Conservation (phyloP, 1,284 basidiomycete genomes). For the Austropuccinia psidii region DNA sequence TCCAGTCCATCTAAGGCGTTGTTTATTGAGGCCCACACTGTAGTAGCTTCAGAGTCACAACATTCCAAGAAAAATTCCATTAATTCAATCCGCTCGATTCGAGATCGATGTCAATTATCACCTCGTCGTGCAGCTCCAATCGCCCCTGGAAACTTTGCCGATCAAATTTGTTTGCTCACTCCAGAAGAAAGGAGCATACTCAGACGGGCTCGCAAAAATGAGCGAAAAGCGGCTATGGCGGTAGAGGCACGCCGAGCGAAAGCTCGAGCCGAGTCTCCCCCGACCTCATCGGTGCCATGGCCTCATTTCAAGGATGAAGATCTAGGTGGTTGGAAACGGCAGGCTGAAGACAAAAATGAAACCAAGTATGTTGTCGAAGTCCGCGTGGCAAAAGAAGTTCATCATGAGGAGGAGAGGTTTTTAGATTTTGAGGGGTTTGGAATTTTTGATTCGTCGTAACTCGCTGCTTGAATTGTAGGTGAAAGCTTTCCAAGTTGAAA, state of each 20-base stretch:
- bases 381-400: conserved; percentile 4
- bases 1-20: neutral
- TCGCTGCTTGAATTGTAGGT: too few species aligned
- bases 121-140: neutral
- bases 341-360: neutral
- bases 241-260: conserved; percentile 7
- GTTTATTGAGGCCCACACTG: neutral
- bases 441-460: conserved; percentile 23
- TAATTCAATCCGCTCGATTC: neutral
- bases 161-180: conserved; percentile 30
- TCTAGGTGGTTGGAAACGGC: neutral
- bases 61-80: conserved; percentile 11
- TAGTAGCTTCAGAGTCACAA: neutral
- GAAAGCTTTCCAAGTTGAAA: too few species aligned
- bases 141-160: neutral
- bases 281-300: neutral
- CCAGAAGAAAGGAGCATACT: conserved; percentile 18
- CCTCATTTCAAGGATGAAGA: neutral
- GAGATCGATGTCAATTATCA: conserved; percentile 1
- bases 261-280: neutral
- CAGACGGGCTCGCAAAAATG: conserved; percentile 19
- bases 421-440: conserved; percentile 33
- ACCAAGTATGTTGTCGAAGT: conserved; percentile 35
- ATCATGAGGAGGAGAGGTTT: conserved; percentile 17
- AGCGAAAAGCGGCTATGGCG: conserved; percentile 1